These are phyloP conservation scores for Lasiosphaeria miniovina DNA, from an alignment of 495 filamentous ascomycete genomes.

Conservation along the genomic window DNA sequence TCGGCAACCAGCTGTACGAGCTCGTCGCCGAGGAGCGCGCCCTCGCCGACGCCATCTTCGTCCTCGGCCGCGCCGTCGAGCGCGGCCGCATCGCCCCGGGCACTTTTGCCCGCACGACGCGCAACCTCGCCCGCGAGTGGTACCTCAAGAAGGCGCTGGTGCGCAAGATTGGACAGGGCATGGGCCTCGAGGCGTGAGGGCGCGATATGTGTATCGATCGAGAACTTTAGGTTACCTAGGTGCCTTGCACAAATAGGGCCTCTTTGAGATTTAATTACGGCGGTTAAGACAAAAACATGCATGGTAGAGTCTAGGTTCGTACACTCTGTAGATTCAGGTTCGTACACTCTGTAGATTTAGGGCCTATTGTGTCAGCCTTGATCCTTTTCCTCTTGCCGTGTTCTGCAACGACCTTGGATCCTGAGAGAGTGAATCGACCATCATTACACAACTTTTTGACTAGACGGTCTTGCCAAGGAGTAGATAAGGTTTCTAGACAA, in stretches of 20 bases:
- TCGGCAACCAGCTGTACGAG: slow-evolving; percentile 87
- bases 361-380: too few species aligned
- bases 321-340: too few species aligned
- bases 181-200: slow-evolving; percentile 52
- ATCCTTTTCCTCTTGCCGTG: too few species aligned
- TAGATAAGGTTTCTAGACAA: too few species aligned
- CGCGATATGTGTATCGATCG: neutral
- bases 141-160: slow-evolving; percentile 86
- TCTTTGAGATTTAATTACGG: too few species aligned
- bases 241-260: neutral
- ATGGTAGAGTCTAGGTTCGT: too few species aligned
- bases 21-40: slow-evolving; percentile 81
- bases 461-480: too few species aligned
- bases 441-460: too few species aligned
- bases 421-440: too few species aligned
- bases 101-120: slow-evolving; percentile 79
- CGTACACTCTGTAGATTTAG: too few species aligned
- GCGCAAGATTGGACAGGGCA: slow-evolving; percentile 81
- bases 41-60: slow-evolving; percentile 79
- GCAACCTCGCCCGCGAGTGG: slow-evolving; percentile 80
- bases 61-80: slow-evolving; percentile 78
- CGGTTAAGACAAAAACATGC: too few species aligned
- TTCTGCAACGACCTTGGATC: too few species aligned
- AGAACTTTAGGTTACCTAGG: neutral
- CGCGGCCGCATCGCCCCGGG: slow-evolving; percentile 74